Evolutionary conservation across 2,329 filamentous ascomycete species (phyloP), one percentile per base, ranked within the genome.

Genomic region (Colletotrichum melonis): DNA sequence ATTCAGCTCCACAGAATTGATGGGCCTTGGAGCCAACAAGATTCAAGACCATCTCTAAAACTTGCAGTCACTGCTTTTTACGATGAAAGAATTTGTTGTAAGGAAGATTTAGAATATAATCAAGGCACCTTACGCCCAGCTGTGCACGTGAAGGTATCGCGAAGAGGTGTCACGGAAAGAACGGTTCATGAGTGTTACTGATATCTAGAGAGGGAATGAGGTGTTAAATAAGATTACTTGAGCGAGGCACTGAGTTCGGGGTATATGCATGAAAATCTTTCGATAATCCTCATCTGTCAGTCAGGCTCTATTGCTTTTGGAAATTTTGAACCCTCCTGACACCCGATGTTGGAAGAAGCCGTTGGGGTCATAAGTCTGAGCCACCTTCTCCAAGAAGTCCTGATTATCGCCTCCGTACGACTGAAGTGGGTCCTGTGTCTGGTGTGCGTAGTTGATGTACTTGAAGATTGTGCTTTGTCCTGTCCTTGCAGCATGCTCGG

Each of bases 31-130:
- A 1, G 86, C 90, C 76, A 77, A 81, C 16, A 79, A 80, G 67
- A 90, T 90, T 60, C 89, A 91, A 78, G 90, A 89, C 70, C 85
- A 87, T 2, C 89, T 91, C 2, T 92, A 92, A 75, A 89, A 12
- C 11, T 35, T 35, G 32, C 9, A 12, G 3, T 35, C 32, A 35
- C 32, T 35, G 32, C 11, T 32, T 12, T 32, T 32, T 11, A 12
- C 2, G 3, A 4, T 12, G 2, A 11, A 5, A 35, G 4, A 12
- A 1, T 89, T 88, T 86, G 78, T 91, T 69, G 89, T 83, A 5
- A 89, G 92, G 78, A 91, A 88, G 82, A 83, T 70, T 0, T 74
- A 63, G 24, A 71, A 76, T 35, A 63, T 59, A 35, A 75, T 74
- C 62, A 75, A 76, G 67, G 63, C 64, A 0, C 62, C 68, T 14